phyloP scores from a whole-genome alignment of 768 basidiomycete genomes.

The Boletus barrowsii region DNA sequence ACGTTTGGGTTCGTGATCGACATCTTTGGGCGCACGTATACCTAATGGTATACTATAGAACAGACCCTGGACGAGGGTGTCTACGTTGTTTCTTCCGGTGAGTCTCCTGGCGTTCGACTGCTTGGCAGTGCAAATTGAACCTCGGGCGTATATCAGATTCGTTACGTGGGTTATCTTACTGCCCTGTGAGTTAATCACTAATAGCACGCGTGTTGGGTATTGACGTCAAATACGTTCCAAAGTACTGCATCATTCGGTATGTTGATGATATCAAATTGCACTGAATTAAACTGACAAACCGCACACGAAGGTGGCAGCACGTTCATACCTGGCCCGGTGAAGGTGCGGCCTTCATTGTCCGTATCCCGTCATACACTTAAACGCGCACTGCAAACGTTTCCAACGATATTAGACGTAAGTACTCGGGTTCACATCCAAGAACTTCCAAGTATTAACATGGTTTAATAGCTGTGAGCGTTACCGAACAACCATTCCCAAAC shows the following conservation, averaged over 20 bases:
- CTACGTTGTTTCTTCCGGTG: not conserved
- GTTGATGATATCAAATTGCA: not conserved
- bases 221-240: not conserved
- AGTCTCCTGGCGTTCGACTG: no score
- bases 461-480: not conserved
- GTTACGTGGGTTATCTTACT: not conserved
- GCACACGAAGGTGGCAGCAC: not conserved
- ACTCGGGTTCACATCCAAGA: not conserved
- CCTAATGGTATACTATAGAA: not conserved
- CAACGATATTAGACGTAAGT: not conserved
- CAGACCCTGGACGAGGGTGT: not conserved
- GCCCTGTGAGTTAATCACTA: not conserved
- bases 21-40: not conserved
- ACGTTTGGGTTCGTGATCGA: constrained; percentile 1
- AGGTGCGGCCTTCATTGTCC: not conserved
- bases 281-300: not conserved
- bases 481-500: not conserved
- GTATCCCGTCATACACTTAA: not conserved
- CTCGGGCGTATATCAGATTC: not conserved
- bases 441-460: not conserved
- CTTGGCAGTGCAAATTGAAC: not conserved
- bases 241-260: not conserved
- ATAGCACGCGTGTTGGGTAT: not conserved
- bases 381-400: not conserved
- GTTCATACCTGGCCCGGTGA: not conserved